Evolutionary conservation across 1,284 basidiomycete species (phyloP), one percentile per base, ranked within the genome.

Genomic region (Cutaneotrichosporon mucoides): DNA sequence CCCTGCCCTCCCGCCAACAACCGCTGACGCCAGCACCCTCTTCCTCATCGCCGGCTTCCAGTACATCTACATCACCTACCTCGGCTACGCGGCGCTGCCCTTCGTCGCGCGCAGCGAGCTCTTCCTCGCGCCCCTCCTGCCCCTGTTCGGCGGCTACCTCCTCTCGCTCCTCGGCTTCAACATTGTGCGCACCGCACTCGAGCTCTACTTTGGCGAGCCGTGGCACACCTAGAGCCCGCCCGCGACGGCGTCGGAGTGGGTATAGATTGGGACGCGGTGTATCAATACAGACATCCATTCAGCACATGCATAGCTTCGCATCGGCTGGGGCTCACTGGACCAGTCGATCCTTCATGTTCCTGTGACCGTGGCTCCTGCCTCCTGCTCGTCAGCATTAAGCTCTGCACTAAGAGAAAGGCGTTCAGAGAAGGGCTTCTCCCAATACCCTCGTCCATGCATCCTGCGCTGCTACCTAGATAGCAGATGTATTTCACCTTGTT

Each of bases 151-250:
- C 37, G 87, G 86, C 2, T 95, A 93, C 74, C 82, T 94, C 59
- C 81, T 93, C 46, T 92, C 89, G 16, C 79, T 96, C 47, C 80
- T 96, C 42, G 93, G 92, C 3, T 92, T 94, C 82, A 94, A 94
- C 75, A 82, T 94, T 59, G 87, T 89, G 37, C 85, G 87, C 71
- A 82, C 87, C 78, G 87, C 87, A 37, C 81, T 96, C 34, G 81
- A 81, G 60, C 80, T 84, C 58, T 92, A 95, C 78, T 94, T 95
- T 76, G 85, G 86, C 11, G 60, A 72, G 53, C 38, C 65, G 5
- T 76, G 75, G 65, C 57, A 55, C 24, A 51, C 16, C 49, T 55
- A 54, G 44, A 46, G 24, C 24, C 9, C 8, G 36, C 35, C 15
- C 6, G 12, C 24, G 24, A 24, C 24, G 24, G 24, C 24, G 24